Evolutionary conservation across 805 yeast species (phyloP), one percentile per base, ranked within the genome.

Genomic region (Grigorovia transvaalensis): DNA sequence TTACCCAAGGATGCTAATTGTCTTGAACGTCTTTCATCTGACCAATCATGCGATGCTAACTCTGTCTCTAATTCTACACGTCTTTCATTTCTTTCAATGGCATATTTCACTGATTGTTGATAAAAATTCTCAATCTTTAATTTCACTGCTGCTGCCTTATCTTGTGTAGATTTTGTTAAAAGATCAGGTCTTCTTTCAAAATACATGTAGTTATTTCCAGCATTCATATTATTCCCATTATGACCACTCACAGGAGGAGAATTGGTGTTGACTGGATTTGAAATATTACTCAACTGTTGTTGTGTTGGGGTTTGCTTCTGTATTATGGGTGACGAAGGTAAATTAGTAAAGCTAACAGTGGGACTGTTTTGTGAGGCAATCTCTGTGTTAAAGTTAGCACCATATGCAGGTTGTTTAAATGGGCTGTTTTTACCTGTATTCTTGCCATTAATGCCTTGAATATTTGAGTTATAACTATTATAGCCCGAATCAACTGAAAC

Each of bases 11-110:
- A 79, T 56, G 82, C 82, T 51, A 88, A 75, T 65, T 87, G 93
- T 59, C 97, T 75, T 61, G 82, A 83, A 56, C 84, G 84, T 49
- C 96, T 80, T 67, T 90, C 97, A 56, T 86, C 95, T 18, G 91
- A 83, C 54, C 86, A 80, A 33, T 84, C 83, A 62, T 87, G 93
- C 12, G 67, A 63, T 46, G 78, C 74, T 42, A 89, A 69, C 53
- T 79, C 78, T 57, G 83, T 84, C 71, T 87, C 99, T 56, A 89
- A 75, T 59, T 85, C 88, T 43, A 89, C 79, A 44, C 97, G 77
- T 69, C 98, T 81, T 68, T 90, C 96, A 66, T 91, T 93, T 57
- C 99, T 76, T 68, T 93, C 99, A 55, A 93, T 89, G 0, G 99
- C 98, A 66, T 89, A 95, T 51, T 80, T 79, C 30, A 90, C 95